Evolutionary conservation across 1,284 basidiomycete species (phyloP).

Genomic region (Ustilago shanxiensis): DNA sequence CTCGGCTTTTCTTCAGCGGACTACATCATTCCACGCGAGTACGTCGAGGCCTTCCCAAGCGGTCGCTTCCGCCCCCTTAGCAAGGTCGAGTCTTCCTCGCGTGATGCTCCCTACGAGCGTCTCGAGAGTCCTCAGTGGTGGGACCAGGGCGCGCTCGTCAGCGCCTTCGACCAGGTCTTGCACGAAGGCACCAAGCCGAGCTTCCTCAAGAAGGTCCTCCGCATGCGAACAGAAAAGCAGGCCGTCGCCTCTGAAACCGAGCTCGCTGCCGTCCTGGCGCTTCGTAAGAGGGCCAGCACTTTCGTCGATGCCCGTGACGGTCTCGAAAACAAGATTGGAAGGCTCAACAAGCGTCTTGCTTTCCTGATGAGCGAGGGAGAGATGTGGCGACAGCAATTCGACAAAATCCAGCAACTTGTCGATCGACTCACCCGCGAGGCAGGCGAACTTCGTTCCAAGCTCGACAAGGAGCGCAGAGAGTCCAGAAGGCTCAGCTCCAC

Average conservation of each 20-base stretch:
- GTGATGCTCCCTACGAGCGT: slow-evolving; percentile 85
- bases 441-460: slow-evolving; percentile 83
- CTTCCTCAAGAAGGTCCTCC: slow-evolving; percentile 58
- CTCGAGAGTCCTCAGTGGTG: slow-evolving; percentile 90
- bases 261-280: slow-evolving; percentile 56
- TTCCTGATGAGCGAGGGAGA: slow-evolving; percentile 91
- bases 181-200: slow-evolving; percentile 58
- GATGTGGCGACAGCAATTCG: slow-evolving; percentile 87
- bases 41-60: slow-evolving; percentile 94
- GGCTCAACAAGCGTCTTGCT: slow-evolving; percentile 77
- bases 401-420: slow-evolving; percentile 88
- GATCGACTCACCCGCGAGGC: slow-evolving; percentile 84
- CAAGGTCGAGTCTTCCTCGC: slow-evolving; percentile 82
- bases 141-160: slow-evolving; percentile 87
- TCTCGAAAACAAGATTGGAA: slow-evolving; percentile 82
- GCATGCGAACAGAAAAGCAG: slow-evolving; percentile 49
- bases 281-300: slow-evolving; percentile 81
- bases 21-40: slow-evolving; percentile 75
- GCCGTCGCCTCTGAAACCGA: slow-evolving; percentile 57
- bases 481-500: slow-evolving; percentile 79
- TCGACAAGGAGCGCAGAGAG: slow-evolving; percentile 87
- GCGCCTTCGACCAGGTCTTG: slow-evolving; percentile 84
- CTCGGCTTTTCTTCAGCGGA: slow-evolving; percentile 57
- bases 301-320: slow-evolving; percentile 82
- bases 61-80: slow-evolving; percentile 74